Conservation (phyloP, 768 basidiomycete genomes). For the Panaeolus cyanescens region DNA sequence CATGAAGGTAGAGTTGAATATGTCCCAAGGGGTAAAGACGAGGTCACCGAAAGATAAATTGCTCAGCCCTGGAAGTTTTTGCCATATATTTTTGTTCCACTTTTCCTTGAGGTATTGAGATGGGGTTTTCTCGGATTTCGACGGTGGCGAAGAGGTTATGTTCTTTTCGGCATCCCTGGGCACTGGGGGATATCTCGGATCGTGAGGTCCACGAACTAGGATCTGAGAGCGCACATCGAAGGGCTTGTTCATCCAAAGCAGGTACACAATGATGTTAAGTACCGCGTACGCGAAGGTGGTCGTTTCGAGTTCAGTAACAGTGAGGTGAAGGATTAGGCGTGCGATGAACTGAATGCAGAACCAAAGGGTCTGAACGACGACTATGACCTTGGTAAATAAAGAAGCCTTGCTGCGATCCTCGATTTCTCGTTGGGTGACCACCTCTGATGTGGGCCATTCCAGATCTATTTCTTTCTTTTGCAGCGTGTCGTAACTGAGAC, state of each 20-base stretch:
- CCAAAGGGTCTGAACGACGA: conserved; percentile 11
- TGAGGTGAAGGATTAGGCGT: conserved; percentile 2
- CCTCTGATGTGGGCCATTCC: neutral
- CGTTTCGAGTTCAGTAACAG: conserved; percentile 10
- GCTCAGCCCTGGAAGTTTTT: too few relatives aligned
- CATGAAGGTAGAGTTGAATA: too few relatives aligned
- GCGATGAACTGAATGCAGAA: conserved; percentile 8
- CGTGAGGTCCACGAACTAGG: neutral
- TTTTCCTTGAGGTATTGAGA: too few relatives aligned
- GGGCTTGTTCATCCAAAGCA: conserved; percentile 12
- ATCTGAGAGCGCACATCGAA: conserved; percentile 4
- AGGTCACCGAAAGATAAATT: too few relatives aligned
- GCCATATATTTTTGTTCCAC: too few relatives aligned
- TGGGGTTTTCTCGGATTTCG: too few relatives aligned
- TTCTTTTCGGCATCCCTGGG: too few relatives aligned
- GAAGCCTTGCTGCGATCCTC: conserved; percentile 11
- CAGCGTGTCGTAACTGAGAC: neutral
- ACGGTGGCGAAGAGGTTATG: too few relatives aligned
- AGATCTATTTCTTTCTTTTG: neutral
- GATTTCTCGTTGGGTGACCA: conserved; percentile 3
- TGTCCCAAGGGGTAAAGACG: too few relatives aligned
- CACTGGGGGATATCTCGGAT: too few relatives aligned
- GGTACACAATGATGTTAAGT: conserved; percentile 7
- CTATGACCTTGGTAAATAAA: conserved; percentile 6
- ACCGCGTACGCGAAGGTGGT: conserved; percentile 8